Evolutionary conservation across 306 rosid species (phyloP), one percentile per base, ranked within the genome.

Genomic region (Prunus salicina): DNA sequence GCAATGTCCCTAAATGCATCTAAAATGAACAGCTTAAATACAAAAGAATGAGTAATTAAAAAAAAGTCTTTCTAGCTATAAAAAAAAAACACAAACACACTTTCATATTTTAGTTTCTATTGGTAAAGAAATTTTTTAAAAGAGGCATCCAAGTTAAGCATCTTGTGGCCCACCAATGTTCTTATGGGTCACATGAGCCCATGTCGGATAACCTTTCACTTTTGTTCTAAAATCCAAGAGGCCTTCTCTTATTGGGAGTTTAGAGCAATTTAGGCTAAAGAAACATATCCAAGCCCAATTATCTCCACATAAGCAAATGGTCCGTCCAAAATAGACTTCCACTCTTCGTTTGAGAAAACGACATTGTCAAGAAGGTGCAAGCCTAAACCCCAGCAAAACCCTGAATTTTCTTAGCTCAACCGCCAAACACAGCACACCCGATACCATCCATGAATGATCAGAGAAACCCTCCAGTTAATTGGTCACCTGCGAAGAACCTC

Each of bases 401-500:
- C 13, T 66, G 12, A 12, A 43, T 38, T 2, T 8, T n/a, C 28
- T 65, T 13, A 30, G 57, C 43, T 47, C 69, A 32, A 46, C 14
- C 28, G 46, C 15, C 51, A 4, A 10, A 18, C 61, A 47, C 64
- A 15, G 2, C n/a, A 4, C 19, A 34, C 14, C 18, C 14, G 47
- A 8, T 10, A 28, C 64, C 58, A 14, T 75, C 46, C 64, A 61
- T 77, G 82, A 65, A 83, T 79, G 86, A 75, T 79, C 51, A 61
- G 69, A 71, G 76, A 83, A 72, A 70, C 69, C 72, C 22, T 83
- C 34, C 58, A 71, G 49, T 64, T 41, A 76, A 51, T 83, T 0
- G 78, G 83, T 79, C 71, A 47, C 72, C 81, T 79, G 62, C 81
- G 77, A 66, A 77, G 79, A 53, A 47, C 43, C 46, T 57, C 78